These are phyloP conservation scores for Lolium multiflorum DNA, from an alignment of 176 grass and related monocot genomes.

Conservation along the genomic window DNA sequence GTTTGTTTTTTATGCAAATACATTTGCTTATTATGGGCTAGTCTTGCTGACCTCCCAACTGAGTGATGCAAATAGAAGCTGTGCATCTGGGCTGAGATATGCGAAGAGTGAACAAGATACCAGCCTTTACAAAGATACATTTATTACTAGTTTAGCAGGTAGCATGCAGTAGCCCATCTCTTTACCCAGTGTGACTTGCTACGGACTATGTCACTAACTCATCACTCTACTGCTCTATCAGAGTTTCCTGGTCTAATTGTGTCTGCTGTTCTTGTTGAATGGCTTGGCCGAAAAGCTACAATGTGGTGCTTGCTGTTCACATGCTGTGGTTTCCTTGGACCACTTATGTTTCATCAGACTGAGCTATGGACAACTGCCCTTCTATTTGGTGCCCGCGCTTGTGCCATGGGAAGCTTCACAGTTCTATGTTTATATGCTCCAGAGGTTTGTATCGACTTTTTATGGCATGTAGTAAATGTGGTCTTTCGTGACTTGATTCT, in stretches of 20 bases:
- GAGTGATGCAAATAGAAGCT: slow-evolving; percentile 54
- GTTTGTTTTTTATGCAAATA: slow-evolving; percentile 79
- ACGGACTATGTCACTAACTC: not conserved
- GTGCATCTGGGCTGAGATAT: slow-evolving; percentile 41
- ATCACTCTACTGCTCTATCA: slow-evolving; percentile 35
- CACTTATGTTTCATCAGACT: slow-evolving; percentile 66
- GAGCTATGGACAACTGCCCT: slow-evolving; percentile 65
- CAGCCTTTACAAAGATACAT: slow-evolving; percentile 74
- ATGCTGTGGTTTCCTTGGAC: slow-evolving; percentile 70
- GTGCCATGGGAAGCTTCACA: slow-evolving; percentile 68
- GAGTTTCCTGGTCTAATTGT: slow-evolving; percentile 77
- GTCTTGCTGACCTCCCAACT: slow-evolving; percentile 75
- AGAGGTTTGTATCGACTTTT: slow-evolving; percentile 55
- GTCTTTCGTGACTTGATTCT: not conserved
- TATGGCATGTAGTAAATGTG: slow-evolving; percentile 1
- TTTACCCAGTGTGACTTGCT: not conserved
- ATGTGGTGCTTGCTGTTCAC: slow-evolving; percentile 72
- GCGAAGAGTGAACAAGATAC: not conserved
- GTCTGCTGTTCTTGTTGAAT: slow-evolving; percentile 66
- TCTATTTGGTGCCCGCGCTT: slow-evolving; percentile 79
- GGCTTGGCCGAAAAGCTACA: slow-evolving; percentile 73
- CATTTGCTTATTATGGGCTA: slow-evolving; percentile 86
- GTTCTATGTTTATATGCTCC: slow-evolving; percentile 68
- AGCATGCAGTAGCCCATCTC: not conserved
- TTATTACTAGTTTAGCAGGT: slow-evolving; percentile 85